Evolutionary conservation across 164 flowering plant genomes (phyloP).

Genomic region (Annona cherimola): DNA sequence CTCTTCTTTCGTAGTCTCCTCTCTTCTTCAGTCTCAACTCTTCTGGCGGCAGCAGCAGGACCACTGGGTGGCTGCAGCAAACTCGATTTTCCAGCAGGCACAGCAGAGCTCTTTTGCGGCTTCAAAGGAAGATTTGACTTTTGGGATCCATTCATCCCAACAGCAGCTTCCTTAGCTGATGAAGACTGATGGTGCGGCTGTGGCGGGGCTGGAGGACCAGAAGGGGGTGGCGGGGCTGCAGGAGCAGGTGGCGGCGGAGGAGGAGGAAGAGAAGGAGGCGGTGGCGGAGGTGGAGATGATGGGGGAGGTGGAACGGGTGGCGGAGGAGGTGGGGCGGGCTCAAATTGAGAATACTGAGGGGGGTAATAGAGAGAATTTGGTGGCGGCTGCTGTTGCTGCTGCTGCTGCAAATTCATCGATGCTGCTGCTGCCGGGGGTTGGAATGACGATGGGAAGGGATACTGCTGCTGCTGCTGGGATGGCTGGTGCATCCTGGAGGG

Average conservation of each 20-base stretch:
- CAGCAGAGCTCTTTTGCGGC: slow-evolving; percentile 37
- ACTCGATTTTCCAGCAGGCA: slow-evolving; percentile 19
- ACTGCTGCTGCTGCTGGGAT: slow-evolving; percentile 35
- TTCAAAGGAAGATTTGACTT: slow-evolving; percentile 27
- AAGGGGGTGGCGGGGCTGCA: slow-evolving; percentile 38
- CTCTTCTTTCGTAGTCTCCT: slow-evolving; percentile 79
- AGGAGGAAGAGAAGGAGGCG: slow-evolving; percentile 32
- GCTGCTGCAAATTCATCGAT: slow-evolving; percentile 19
- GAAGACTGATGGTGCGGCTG: slow-evolving; percentile 3
- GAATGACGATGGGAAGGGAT: slow-evolving; percentile 33
- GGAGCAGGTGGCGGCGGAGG: slow-evolving; percentile 37
- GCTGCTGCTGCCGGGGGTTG: slow-evolving; percentile 51
- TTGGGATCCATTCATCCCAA: slow-evolving; percentile 5
- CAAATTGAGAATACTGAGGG: slow-evolving; percentile 30
- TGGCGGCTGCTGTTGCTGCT: slow-evolving; percentile 23
- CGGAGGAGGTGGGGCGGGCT: slow-evolving; percentile 20
- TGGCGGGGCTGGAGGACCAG: slow-evolving; percentile 29
- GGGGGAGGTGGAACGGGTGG: slow-evolving; percentile 33
- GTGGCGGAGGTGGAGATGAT: slow-evolving; percentile 54
- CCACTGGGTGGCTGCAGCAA: slow-evolving; percentile 24
- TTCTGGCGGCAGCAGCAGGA: slow-evolving; percentile 25
- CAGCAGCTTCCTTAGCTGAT: slow-evolving; percentile 28
- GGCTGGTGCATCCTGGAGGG: slow-evolving; percentile 25
- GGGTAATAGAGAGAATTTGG: slow-evolving; percentile 42
- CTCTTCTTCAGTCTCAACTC: slow-evolving; percentile 91